Evolutionary conservation across 2,329 filamentous ascomycete genomes (phyloP).

Genomic region (Fonsecaea erecta): DNA sequence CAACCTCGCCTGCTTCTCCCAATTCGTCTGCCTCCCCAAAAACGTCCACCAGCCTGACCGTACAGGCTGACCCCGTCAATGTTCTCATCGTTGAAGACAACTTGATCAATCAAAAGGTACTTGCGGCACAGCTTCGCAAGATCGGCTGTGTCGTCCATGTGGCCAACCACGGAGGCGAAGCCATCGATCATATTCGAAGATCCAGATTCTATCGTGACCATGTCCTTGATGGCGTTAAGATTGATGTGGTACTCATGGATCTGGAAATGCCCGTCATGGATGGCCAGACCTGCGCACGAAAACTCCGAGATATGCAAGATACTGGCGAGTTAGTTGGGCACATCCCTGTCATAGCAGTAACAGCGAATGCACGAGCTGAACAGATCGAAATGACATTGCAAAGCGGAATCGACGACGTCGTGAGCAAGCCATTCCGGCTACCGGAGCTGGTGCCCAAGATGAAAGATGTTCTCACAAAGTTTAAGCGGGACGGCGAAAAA

Average conservation of each 20-base stretch:
- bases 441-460: slow-evolving; percentile 72
- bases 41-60: slow-evolving; percentile 1
- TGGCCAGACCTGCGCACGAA: slow-evolving; percentile 72
- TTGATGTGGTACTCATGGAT: slow-evolving; percentile 77
- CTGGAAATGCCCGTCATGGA: slow-evolving; percentile 86
- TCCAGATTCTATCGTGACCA: slow-evolving; percentile 67
- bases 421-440: slow-evolving; percentile 80
- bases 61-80: slow-evolving; percentile 13
- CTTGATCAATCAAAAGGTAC: slow-evolving; percentile 48
- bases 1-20: background rate
- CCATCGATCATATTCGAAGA: slow-evolving; percentile 63
- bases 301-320: slow-evolving; percentile 70
- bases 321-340: slow-evolving; percentile 49
- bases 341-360: slow-evolving; percentile 51
- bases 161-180: slow-evolving; percentile 49
- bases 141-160: slow-evolving; percentile 45
- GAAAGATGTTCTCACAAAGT: slow-evolving; percentile 53
- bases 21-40: background rate
- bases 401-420: slow-evolving; percentile 77
- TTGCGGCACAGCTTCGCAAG: slow-evolving; percentile 45
- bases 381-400: slow-evolving; percentile 73
- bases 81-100: slow-evolving; percentile 53
- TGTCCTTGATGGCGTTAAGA: slow-evolving; percentile 25
- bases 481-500: slow-evolving; percentile 1
- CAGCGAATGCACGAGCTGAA: slow-evolving; percentile 75